phyloP scores from a whole-genome alignment of 495 filamentous ascomycete genomes.

The Thozetella sp. region DNA sequence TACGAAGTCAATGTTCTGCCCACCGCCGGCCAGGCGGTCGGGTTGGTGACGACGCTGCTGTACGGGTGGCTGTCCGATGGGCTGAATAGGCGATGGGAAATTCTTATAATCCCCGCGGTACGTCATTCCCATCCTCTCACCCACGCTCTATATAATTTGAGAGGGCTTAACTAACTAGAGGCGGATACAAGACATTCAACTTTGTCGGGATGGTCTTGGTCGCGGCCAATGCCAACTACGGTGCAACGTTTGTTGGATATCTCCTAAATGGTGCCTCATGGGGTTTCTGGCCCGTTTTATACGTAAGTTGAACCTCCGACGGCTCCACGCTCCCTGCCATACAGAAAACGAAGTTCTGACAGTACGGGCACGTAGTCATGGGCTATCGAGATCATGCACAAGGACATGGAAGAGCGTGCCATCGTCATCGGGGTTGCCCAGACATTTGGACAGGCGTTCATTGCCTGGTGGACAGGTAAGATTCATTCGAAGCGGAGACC shows the following conservation, averaged over 20 bases:
- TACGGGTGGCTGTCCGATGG: background rate
- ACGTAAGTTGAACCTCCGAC: background rate
- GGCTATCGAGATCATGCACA: background rate
- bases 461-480: background rate
- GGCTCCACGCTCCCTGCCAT: background rate
- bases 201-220: background rate
- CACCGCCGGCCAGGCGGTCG: conserved; percentile 20
- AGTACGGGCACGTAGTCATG: background rate
- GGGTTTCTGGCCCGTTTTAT: background rate
- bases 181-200: background rate
- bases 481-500: background rate
- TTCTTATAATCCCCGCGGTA: background rate
- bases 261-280: background rate
- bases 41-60: background rate
- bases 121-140: background rate
- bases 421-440: background rate
- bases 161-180: background rate
- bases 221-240: background rate
- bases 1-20: conserved; percentile 28
- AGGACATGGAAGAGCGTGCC: background rate
- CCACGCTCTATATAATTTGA: background rate
- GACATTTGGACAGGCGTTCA: background rate
- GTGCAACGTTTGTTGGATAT: background rate
- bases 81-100: background rate
- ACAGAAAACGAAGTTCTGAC: background rate